Evolutionary conservation across 2,329 filamentous ascomycete genomes (phyloP).

Genomic region (Fusarium irregulare): DNA sequence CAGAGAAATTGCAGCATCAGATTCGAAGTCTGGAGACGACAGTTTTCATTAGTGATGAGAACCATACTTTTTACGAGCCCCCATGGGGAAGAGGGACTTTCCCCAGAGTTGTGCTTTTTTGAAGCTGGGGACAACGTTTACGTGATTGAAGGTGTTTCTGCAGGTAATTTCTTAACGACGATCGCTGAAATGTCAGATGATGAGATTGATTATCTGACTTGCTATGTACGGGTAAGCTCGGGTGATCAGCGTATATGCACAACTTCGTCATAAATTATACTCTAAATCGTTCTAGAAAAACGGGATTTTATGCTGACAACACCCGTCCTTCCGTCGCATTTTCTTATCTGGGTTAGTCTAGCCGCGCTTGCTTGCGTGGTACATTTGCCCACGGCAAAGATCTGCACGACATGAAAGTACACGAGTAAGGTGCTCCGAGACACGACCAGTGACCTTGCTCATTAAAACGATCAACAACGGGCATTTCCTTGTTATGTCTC

Average conservation of each 20-base stretch:
- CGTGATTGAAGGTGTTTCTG: neutral
- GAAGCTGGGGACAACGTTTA: neutral
- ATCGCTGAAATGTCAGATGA: neutral
- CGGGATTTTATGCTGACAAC: neutral
- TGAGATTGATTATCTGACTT: neutral
- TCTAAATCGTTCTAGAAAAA: constrained; percentile 22
- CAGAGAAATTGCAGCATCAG: neutral
- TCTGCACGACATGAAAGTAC: constrained; percentile 1
- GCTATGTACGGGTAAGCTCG: neutral
- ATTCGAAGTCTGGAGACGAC: neutral
- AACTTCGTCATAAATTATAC: constrained; percentile 1
- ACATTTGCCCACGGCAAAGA: constrained; percentile 9
- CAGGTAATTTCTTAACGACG: neutral
- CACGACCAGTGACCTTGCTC: neutral
- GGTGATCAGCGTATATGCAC: constrained; percentile 9
- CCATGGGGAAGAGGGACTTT: constrained; percentile 29
- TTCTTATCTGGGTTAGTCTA: neutral
- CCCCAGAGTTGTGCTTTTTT: constrained; percentile 13
- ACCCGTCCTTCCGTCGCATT: too few species aligned
- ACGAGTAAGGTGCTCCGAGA: constrained; percentile 11
- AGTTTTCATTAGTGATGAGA: constrained; percentile 28
- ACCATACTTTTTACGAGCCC: constrained; percentile 7
- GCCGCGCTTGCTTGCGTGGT: constrained; percentile 6
- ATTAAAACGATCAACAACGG: constrained; percentile 9
- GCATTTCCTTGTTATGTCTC: neutral